These are phyloP conservation scores for Melastoma malabathricum DNA, from an alignment of 345 rosid species.

Conservation along the genomic window DNA sequence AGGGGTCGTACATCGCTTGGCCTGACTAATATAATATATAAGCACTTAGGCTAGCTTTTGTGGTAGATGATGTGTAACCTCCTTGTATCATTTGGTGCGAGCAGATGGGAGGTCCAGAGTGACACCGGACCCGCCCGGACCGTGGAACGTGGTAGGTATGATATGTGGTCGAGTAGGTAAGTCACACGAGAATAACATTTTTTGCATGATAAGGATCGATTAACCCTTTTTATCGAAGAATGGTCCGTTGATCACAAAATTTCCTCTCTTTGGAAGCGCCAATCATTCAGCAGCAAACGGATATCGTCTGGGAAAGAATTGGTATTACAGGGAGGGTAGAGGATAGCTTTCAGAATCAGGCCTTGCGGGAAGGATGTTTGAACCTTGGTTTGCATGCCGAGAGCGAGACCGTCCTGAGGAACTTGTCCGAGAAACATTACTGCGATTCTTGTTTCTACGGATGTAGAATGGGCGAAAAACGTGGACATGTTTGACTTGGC, in stretches of 20 bases:
- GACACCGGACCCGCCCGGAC: too few relatives aligned
- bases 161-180: too few relatives aligned
- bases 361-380: constrained; percentile 11
- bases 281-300: constrained; percentile 11
- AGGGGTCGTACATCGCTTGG: too few relatives aligned
- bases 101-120: too few relatives aligned
- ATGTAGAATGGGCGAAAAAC: constrained; percentile 11
- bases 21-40: too few relatives aligned
- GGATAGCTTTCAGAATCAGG: constrained; percentile 15
- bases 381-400: constrained; percentile 7
- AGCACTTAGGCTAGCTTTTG: too few relatives aligned
- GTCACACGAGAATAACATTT: too few relatives aligned
- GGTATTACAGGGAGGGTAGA: constrained; percentile 7
- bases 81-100: too few relatives aligned
- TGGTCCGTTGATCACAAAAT: constrained; percentile 13
- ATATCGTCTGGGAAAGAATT: constrained; percentile 7
- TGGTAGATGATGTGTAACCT: too few relatives aligned
- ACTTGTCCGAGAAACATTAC: constrained; percentile 11
- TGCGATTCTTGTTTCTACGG: constrained; percentile 16
- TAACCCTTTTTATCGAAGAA: constrained; percentile 11
- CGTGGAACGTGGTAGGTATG: too few relatives aligned
- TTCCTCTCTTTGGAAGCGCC: constrained; percentile 7
- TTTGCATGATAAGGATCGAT: too few relatives aligned
- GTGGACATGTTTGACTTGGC: constrained; percentile 11
- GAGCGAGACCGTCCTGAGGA: constrained; percentile 8